A percentile compares a stretch with the other conserved stretches of the same genome.
phyloP scores from a whole-genome alignment of 2,329 filamentous ascomycete species.

The Pestalotiopsis fici region DNA sequence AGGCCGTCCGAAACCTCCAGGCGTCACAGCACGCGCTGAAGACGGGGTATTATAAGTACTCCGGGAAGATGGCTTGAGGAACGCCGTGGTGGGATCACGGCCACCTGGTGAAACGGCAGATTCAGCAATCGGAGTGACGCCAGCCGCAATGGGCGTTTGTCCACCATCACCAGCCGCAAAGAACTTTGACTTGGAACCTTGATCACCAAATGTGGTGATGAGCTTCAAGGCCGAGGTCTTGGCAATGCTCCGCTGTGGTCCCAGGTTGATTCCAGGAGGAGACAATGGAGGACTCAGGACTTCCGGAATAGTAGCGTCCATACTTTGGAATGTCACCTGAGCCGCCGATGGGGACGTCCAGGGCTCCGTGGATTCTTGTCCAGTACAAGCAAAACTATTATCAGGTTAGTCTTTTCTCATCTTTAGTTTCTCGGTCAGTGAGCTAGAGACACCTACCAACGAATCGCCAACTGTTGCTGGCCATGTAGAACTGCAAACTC shows the following conservation, averaged over 20 bases:
- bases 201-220: slow-evolving; percentile 82
- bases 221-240: slow-evolving; percentile 87
- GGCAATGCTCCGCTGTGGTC: slow-evolving; percentile 64
- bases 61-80: slow-evolving; percentile 66
- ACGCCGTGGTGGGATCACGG: slow-evolving; percentile 66
- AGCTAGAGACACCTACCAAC: slow-evolving; percentile 54
- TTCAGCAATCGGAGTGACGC: slow-evolving; percentile 86
- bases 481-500: slow-evolving; percentile 86
- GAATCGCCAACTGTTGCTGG: slow-evolving; percentile 86
- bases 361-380: slow-evolving; percentile 78
- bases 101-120: slow-evolving; percentile 73
- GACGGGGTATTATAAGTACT: slow-evolving; percentile 71
- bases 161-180: slow-evolving; percentile 57
- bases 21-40: slow-evolving; percentile 64
- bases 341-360: slow-evolving; percentile 84
- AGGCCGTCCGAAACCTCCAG: slow-evolving; percentile 60
- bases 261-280: slow-evolving; percentile 64
- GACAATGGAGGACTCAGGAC: slow-evolving; percentile 73
- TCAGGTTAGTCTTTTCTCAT: slow-evolving; percentile 14
- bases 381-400: slow-evolving; percentile 80
- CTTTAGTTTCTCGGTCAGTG: not conserved
- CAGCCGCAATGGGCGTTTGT: slow-evolving; percentile 76
- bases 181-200: slow-evolving; percentile 63
- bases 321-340: slow-evolving; percentile 57
- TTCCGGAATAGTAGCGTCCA: slow-evolving; percentile 58